These are phyloP conservation scores for Nakazawaea pomicola DNA, from an alignment of 805 yeast species.

Conservation along the genomic window DNA sequence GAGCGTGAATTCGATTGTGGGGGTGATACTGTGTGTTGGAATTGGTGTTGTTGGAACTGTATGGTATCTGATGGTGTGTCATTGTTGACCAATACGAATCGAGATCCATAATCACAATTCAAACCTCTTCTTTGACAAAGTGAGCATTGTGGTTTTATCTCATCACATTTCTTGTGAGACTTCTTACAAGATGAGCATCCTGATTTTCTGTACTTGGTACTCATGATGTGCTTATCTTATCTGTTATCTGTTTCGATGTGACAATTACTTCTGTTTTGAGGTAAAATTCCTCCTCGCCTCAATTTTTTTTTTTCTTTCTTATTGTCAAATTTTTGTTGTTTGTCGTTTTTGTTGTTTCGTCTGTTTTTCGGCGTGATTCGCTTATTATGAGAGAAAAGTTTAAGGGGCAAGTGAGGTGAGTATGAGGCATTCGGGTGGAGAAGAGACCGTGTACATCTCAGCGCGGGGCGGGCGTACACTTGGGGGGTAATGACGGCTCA, in stretches of 20 bases:
- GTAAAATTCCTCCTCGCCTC: slow-evolving; percentile 12
- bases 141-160: slow-evolving; percentile 10
- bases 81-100: slow-evolving; percentile 3
- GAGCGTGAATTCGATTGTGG: neutral
- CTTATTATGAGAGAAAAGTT: too few species aligned
- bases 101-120: slow-evolving; percentile 10
- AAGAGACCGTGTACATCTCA: too few species aligned
- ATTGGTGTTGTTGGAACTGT: neutral
- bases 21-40: neutral
- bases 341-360: neutral
- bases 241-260: neutral
- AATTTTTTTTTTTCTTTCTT: neutral
- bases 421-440: too few species aligned
- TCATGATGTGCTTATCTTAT: too few species aligned
- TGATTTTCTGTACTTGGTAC: slow-evolving; percentile 7
- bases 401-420: too few species aligned
- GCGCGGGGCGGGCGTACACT: too few species aligned
- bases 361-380: too few species aligned
- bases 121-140: slow-evolving; percentile 5
- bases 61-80: neutral
- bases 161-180: slow-evolving; percentile 12
- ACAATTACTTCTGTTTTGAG: slow-evolving; percentile 1
- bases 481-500: too few species aligned
- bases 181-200: slow-evolving; percentile 11
- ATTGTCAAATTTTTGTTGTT: neutral